These are phyloP conservation scores for Botrytis squamosa DNA, from an alignment of 2,329 filamentous ascomycete species.

Conservation along the genomic window DNA sequence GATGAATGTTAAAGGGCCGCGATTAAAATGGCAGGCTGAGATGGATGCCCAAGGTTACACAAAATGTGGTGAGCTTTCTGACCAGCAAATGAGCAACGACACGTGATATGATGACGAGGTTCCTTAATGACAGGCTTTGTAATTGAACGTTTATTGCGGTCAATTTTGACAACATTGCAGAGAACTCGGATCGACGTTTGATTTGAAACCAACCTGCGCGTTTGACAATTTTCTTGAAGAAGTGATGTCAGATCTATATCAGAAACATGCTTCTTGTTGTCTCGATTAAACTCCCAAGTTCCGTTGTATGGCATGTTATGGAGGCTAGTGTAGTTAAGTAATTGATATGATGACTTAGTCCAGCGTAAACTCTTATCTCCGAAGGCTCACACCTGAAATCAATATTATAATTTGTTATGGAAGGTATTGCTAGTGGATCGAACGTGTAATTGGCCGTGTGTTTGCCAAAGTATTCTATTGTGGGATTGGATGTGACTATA, in stretches of 20 bases:
- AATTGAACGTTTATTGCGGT: neutral
- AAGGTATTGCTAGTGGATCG: neutral
- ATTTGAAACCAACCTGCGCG: too few relatives aligned
- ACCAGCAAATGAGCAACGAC: neutral
- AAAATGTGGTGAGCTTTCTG: neutral
- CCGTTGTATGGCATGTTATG: neutral
- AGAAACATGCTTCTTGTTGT: neutral
- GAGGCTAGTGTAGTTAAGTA: neutral
- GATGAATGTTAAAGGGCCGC: neutral
- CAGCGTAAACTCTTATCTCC: neutral
- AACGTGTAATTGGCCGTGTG: too few relatives aligned
- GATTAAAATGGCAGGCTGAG: neutral
- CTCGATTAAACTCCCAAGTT: neutral
- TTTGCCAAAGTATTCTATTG: too few relatives aligned
- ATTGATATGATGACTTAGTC: neutral
- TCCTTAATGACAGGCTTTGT: neutral
- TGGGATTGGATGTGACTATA: too few relatives aligned
- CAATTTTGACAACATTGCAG: too few relatives aligned
- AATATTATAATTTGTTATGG: neutral
- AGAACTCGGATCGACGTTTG: too few relatives aligned
- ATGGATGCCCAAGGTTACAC: constrained; percentile 10
- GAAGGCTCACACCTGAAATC: neutral
- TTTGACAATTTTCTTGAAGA: neutral
- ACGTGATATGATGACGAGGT: neutral
- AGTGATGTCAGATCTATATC: neutral